These are phyloP conservation scores for Pelargonium myrrhifolium DNA, from an alignment of 441 rosid genomes.

Conservation along the genomic window DNA sequence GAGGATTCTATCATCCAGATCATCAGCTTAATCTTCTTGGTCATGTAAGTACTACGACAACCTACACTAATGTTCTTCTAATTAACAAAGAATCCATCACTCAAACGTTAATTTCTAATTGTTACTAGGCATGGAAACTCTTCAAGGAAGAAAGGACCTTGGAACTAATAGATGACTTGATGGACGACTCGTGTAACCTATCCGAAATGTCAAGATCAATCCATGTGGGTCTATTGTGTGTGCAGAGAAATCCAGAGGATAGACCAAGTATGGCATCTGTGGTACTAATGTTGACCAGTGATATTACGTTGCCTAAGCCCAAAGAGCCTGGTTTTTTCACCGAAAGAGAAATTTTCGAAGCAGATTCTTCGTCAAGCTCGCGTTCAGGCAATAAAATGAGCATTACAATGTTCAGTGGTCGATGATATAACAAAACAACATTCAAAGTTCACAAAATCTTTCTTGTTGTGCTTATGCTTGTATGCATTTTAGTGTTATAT, in stretches of 20 bases:
- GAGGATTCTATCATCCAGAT: conserved; percentile 12
- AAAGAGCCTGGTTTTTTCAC: conserved; percentile 5
- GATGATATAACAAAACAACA: not conserved
- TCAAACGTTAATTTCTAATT: too few species aligned
- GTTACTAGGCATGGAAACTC: conserved; percentile 9
- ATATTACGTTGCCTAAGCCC: conserved; percentile 9
- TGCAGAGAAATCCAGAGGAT: not conserved
- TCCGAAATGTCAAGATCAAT: not conserved
- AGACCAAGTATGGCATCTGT: conserved; percentile 9
- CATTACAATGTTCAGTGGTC: not conserved
- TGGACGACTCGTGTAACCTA: not conserved
- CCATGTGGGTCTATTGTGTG: not conserved
- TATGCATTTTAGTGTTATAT: not conserved
- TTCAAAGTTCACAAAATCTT: not conserved
- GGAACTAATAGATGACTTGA: not conserved
- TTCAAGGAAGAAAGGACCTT: conserved; percentile 18
- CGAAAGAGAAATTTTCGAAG: not conserved
- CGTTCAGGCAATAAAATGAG: not conserved
- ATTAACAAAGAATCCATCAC: too few species aligned
- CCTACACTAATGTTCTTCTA: not conserved
- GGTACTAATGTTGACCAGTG: conserved; percentile 15
- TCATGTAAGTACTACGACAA: conserved; percentile 6
- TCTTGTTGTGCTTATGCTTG: not conserved
- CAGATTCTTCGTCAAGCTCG: not conserved
- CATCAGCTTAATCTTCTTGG: conserved; percentile 7